Evolutionary conservation across 2,329 filamentous ascomycete genomes (phyloP).

Genomic region (Cryphonectria radicalis): DNA sequence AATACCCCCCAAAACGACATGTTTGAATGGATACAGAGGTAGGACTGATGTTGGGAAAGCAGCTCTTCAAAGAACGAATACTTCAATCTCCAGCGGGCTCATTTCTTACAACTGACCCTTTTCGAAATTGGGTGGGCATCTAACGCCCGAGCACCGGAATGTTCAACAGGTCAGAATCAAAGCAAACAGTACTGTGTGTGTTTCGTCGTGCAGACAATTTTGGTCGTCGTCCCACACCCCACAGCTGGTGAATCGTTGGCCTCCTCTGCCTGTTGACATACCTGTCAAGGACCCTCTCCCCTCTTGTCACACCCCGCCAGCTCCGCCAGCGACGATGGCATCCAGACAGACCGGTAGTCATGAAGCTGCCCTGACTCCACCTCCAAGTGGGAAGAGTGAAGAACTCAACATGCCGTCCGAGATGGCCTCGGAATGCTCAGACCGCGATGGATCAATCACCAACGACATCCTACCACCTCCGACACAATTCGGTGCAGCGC

Average conservation of each 20-base stretch:
- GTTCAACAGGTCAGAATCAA: neutral
- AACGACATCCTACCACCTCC: slow-evolving; percentile 12
- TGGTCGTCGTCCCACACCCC: neutral
- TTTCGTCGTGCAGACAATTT: neutral
- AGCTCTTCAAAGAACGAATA: neutral
- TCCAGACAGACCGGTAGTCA: neutral
- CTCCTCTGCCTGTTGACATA: neutral
- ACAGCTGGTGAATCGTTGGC: neutral
- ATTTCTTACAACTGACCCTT: neutral
- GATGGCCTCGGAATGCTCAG: neutral
- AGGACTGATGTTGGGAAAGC: neutral
- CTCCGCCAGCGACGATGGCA: neutral
- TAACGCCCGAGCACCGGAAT: neutral
- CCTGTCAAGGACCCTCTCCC: neutral
- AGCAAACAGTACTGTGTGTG: neutral
- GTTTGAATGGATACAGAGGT: neutral
- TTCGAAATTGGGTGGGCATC: neutral
- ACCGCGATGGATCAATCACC: neutral
- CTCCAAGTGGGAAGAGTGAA: neutral
- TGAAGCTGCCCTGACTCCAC: neutral
- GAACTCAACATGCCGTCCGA: slow-evolving; percentile 7
- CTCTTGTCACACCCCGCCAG: neutral
- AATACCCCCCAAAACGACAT: neutral
- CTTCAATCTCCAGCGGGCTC: neutral
- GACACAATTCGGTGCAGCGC: slow-evolving; percentile 5